Base-by-base conservation (phyloP, 805 yeast genomes). In the Kazachstania psychrophila region DNA sequence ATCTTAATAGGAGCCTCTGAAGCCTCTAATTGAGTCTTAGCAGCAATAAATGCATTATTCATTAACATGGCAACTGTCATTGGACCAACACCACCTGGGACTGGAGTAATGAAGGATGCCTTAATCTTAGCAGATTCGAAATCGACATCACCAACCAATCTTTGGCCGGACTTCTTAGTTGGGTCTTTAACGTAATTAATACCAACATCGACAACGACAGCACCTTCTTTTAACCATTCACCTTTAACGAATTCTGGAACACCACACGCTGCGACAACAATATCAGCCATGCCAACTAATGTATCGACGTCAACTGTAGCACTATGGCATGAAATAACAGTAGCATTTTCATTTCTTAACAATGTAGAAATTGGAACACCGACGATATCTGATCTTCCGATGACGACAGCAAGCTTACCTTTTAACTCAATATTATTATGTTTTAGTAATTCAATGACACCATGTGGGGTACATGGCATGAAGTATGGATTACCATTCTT, bases 61-160 rank as follows among this genome's bases (percentile, higher is more conserved):
- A 88, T 73, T 42, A 89, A 74, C 96, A 88, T 87, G 28, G 95
- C 95, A 33, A 89, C 96, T 19, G 98, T 89, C 97, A 89, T 89
- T 46, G 98, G 98, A 28, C 98, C 98, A 44, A 89, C 97, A 51
- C 97, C 97, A 57, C 97, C 97, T 23, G 98, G 98, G 38, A 89
- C 98, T 13, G 98, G 98, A 5, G 97, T 88, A 44, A 92, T 73
- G 49, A 70, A 73, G 6, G 78, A 67, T 4, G 87, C 78, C 45
- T 67, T 72, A 26, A 64, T 60, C 39, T 69, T 61, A 37, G 85
- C 88, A 22, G 77, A 65, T 37, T 68, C 81, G 52, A 69, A 89
- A 52, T 88, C 96, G 30, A 86, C 96, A 59, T 89, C 98, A 45
- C 98, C 98, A n/a, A 85, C 95, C 57, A 89, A 67, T 55, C 78